Percentiles rank a stretch among this genome's conserved stretches.
phyloP scores from a whole-genome alignment of 257 asterid genomes.

The Cynanchum wilfordii region DNA sequence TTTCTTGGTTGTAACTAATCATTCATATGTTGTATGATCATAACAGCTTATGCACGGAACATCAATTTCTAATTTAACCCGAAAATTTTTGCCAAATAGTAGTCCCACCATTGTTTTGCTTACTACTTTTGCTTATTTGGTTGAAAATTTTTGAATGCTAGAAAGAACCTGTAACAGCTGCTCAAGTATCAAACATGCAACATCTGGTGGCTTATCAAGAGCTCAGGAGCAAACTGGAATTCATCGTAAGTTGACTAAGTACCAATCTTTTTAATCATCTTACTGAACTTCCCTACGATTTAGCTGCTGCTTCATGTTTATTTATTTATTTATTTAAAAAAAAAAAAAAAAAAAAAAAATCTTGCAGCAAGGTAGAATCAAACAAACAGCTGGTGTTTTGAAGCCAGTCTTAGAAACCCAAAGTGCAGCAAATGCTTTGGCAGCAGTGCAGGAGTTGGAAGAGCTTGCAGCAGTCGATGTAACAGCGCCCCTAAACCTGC shows the following conservation, averaged over 20 bases:
- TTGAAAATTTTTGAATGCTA: slow-evolving; percentile 22
- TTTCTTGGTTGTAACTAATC: neutral
- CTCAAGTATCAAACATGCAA: slow-evolving; percentile 39
- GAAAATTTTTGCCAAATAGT: neutral
- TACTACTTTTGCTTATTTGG: slow-evolving; percentile 14
- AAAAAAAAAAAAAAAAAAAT: neutral
- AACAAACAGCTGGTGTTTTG: slow-evolving; percentile 35
- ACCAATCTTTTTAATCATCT: neutral
- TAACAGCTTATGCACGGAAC: neutral
- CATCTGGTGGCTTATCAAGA: slow-evolving; percentile 46
- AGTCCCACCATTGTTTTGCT: neutral
- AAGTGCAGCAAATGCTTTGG: slow-evolving; percentile 36
- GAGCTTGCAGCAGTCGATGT: slow-evolving; percentile 23
- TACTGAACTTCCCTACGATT: neutral
- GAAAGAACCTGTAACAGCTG: slow-evolving; percentile 26
- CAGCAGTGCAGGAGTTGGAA: slow-evolving; percentile 58
- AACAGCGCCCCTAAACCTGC: slow-evolving; percentile 2
- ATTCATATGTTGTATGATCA: neutral
- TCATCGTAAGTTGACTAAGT: slow-evolving; percentile 42
- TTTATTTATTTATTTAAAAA: neutral
- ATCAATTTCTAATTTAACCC: neutral
- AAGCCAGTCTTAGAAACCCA: slow-evolving; percentile 48
- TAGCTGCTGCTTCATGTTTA: neutral
- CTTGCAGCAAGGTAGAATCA: slow-evolving; percentile 54
- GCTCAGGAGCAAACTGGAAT: slow-evolving; percentile 44